Conservation (phyloP, 1,139 yeast species). For the Yamadazyma membranifaciens region DNA sequence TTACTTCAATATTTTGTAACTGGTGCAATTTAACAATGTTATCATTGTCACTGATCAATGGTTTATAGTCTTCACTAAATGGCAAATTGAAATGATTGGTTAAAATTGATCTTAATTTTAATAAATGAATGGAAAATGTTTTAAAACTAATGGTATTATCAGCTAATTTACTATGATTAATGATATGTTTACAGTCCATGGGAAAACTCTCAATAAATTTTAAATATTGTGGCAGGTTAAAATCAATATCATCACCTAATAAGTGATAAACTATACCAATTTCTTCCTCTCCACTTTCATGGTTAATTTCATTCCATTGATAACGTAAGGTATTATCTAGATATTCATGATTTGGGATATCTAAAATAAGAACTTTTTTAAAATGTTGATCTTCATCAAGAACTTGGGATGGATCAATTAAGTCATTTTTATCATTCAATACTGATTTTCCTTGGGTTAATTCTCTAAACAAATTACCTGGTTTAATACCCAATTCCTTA, state of each 20-base stretch:
- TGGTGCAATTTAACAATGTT: conserved; percentile 26
- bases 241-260: conserved; percentile 62
- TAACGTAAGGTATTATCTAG: conserved; percentile 41
- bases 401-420: conserved; percentile 69
- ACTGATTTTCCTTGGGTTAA: conserved; percentile 64
- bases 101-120: conserved; percentile 58
- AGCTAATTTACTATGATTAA: conserved; percentile 67
- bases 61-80: conserved; percentile 20
- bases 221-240: conserved; percentile 44
- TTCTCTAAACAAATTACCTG: conserved; percentile 56
- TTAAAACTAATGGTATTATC: conserved; percentile 61
- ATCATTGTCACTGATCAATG: conserved; percentile 16
- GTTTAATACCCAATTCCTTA: conserved; percentile 62
- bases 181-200: conserved; percentile 52
- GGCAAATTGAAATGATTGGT: conserved; percentile 55
- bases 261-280: conserved; percentile 70
- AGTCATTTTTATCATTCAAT: conserved; percentile 55
- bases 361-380: conserved; percentile 64
- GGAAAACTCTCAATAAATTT: conserved; percentile 49
- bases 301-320: conserved; percentile 21
- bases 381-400: conserved; percentile 60
- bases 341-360: conserved; percentile 62
- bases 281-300: conserved; percentile 32
- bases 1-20: conserved; percentile 30
- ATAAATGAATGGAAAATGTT: conserved; percentile 51